These are phyloP conservation scores for Quercus phellos DNA, from an alignment of 331 rosid genomes.

Conservation along the genomic window DNA sequence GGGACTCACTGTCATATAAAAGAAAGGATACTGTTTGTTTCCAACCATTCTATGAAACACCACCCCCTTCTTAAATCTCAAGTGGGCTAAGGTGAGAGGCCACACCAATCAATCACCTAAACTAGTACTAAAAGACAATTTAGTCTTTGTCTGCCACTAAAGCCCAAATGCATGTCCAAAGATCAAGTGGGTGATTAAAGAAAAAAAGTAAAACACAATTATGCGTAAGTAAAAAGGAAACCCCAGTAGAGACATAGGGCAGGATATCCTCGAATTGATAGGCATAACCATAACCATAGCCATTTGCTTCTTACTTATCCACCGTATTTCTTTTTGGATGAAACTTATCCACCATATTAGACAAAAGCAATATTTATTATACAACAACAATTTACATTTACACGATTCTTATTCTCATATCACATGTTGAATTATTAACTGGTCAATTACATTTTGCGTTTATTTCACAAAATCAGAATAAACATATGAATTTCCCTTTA, in stretches of 20 bases:
- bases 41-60: not conserved
- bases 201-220: constrained; percentile 2
- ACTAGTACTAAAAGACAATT: not conserved
- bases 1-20: too few relatives aligned
- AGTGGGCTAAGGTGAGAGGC: not conserved
- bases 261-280: constrained; percentile 4
- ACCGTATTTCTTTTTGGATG: not conserved
- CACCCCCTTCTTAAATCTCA: not conserved
- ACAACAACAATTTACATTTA: not conserved
- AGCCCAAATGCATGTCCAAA: not conserved
- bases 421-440: not conserved
- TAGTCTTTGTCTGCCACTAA: constrained; percentile 23
- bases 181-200: constrained; percentile 19
- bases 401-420: not conserved
- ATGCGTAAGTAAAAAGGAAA: constrained; percentile 1
- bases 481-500: too few relatives aligned
- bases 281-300: not conserved
- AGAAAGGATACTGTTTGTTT: too few relatives aligned
- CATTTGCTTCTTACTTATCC: not conserved
- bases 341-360: not conserved
- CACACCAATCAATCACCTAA: not conserved
- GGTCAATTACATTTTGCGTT: not conserved
- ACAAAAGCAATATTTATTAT: not conserved
- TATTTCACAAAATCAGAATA: not conserved
- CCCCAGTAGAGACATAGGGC: not conserved